Evolutionary conservation across 345 rosid species (phyloP).

Genomic region (Brassica nigra): DNA sequence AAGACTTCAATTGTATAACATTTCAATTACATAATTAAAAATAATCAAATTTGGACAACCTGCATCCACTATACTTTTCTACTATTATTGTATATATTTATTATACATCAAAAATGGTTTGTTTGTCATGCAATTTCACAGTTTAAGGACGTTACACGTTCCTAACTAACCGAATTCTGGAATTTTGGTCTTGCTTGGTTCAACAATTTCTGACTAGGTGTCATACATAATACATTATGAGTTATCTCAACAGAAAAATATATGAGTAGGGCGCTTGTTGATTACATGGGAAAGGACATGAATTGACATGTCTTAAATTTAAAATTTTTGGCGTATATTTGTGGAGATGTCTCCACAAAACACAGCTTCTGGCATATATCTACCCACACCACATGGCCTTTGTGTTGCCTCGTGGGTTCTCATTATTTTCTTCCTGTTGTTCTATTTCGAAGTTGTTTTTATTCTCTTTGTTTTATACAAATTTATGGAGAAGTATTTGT

Average conservation of each 20-base stretch:
- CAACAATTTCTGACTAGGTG: not conserved
- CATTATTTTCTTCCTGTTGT: constrained; percentile 6
- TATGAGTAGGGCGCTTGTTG: not conserved
- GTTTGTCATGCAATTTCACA: too few relatives aligned
- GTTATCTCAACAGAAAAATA: not conserved
- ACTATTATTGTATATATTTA: too few relatives aligned
- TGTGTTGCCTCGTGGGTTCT: constrained; percentile 35
- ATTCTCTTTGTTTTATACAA: constrained; percentile 2
- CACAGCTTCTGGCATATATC: constrained; percentile 34
- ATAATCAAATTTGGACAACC: too few relatives aligned
- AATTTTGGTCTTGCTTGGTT: too few relatives aligned
- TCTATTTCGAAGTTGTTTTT: not conserved
- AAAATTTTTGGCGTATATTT: not conserved
- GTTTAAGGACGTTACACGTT: too few relatives aligned
- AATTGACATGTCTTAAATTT: not conserved
- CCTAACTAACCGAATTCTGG: too few relatives aligned
- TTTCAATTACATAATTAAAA: too few relatives aligned
- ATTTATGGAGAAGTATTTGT: not conserved
- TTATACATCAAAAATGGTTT: too few relatives aligned
- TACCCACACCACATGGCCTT: constrained; percentile 39
- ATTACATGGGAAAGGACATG: not conserved
- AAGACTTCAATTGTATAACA: too few relatives aligned
- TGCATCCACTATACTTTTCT: not conserved
- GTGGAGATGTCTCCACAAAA: constrained; percentile 36
- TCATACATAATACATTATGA: not conserved